A percentile compares a stretch with the other conserved stretches of the same genome.
These are phyloP conservation scores for Aspergillus affinis DNA, from an alignment of 495 filamentous ascomycete species.

Conservation along the genomic window DNA sequence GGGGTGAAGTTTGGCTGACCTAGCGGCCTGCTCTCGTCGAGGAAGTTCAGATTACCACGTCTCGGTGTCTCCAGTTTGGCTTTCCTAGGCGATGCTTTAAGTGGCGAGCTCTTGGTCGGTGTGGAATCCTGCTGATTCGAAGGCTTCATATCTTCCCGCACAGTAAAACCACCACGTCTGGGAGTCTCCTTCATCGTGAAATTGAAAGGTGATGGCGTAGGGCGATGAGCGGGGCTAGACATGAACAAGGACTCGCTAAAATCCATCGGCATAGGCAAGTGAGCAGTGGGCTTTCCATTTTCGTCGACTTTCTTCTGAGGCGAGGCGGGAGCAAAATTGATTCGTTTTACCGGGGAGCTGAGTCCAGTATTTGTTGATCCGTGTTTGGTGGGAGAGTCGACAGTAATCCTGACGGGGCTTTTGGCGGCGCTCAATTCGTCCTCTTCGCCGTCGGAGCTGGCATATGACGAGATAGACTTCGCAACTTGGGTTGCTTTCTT, in stretches of 20 bases:
- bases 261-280: constrained; percentile 32
- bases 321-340: constrained; percentile 40
- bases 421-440: constrained; percentile 51
- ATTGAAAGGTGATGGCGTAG: constrained; percentile 51
- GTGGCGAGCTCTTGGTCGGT: constrained; percentile 24
- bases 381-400: constrained; percentile 44
- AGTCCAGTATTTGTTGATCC: constrained; percentile 27
- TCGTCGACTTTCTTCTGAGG: constrained; percentile 32
- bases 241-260: constrained; percentile 41
- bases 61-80: constrained; percentile 26
- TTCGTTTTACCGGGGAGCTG: constrained; percentile 42
- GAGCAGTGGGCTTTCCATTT: constrained; percentile 36
- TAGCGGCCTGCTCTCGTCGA: constrained; percentile 13
- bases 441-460: constrained; percentile 48
- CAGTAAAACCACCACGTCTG: constrained; percentile 25
- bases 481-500: constrained; percentile 56
- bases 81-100: constrained; percentile 34
- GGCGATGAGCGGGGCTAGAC: constrained; percentile 51
- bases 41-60: constrained; percentile 22
- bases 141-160: constrained; percentile 23
- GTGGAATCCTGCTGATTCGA: constrained; percentile 27
- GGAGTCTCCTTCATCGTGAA: constrained; percentile 41
- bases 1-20: constrained; percentile 32
- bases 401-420: constrained; percentile 33
- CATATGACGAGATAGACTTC: constrained; percentile 43